Conservation (phyloP, 2,329 filamentous ascomycete species). For the Paecilomyces formosus region DNA sequence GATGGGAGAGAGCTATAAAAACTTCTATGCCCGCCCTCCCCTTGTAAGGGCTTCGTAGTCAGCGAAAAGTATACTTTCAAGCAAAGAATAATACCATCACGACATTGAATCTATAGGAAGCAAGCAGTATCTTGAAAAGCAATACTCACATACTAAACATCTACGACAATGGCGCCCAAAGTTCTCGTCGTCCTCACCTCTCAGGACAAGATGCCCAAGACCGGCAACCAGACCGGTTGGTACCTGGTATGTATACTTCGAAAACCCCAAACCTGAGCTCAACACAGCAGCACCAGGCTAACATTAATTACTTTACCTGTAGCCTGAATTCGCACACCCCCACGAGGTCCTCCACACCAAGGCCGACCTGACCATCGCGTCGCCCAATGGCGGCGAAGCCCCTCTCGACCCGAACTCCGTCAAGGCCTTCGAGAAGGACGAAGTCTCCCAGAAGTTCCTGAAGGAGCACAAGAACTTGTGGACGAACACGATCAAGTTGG, state of each 20-base stretch:
- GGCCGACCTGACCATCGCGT: slow-evolving; percentile 51
- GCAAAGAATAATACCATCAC: not conserved
- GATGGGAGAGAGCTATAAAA: no score
- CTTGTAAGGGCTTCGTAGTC: no score
- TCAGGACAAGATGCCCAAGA: slow-evolving; percentile 39
- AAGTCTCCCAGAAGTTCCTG: slow-evolving; percentile 47
- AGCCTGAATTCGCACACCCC: slow-evolving; percentile 58
- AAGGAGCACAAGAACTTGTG: slow-evolving; percentile 52
- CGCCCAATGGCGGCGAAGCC: slow-evolving; percentile 54
- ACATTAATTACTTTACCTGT: not conserved
- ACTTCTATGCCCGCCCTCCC: no score
- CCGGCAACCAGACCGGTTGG: slow-evolving; percentile 57
- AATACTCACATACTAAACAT: no score
- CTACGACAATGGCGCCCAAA: slow-evolving; percentile 37
- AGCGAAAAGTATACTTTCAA: no score
- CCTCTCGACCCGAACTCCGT: slow-evolving; percentile 56
- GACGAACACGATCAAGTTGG: slow-evolving; percentile 55
- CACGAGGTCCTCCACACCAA: slow-evolving; percentile 51
- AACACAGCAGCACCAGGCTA: no score
- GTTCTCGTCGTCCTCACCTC: slow-evolving; percentile 67
- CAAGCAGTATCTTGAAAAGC: not conserved
- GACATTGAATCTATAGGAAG: not conserved
- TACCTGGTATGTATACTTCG: slow-evolving; percentile 47
- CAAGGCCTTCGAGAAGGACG: slow-evolving; percentile 48
- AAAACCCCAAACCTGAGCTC: not conserved